Evolutionary conservation across 177 flowering plant species (phyloP).

Genomic region (Telopea speciosissima): DNA sequence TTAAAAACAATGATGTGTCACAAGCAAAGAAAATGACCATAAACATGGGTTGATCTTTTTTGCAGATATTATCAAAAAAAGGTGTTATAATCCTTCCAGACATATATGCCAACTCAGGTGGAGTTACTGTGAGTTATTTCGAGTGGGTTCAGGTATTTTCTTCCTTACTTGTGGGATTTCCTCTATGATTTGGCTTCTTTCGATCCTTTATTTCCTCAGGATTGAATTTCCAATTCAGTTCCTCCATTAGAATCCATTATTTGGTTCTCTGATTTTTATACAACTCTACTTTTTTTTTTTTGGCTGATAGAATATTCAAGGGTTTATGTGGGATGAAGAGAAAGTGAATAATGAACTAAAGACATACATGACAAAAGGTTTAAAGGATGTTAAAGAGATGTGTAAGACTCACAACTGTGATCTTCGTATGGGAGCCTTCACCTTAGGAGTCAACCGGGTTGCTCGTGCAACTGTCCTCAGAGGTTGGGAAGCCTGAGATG

Average conservation of each 20-base stretch:
- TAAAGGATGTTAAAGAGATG: slow-evolving; percentile 76
- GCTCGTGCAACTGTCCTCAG: slow-evolving; percentile 79
- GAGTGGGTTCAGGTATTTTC: slow-evolving; percentile 78
- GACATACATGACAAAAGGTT: slow-evolving; percentile 74
- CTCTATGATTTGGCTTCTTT: not conserved
- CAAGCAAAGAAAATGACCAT: not conserved
- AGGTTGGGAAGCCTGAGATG: slow-evolving; percentile 81
- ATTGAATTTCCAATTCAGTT: too few species aligned
- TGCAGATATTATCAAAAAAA: slow-evolving; percentile 77
- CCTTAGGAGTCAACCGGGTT: slow-evolving; percentile 88
- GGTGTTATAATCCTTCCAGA: slow-evolving; percentile 86
- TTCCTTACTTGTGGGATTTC: not conserved
- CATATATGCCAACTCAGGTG: slow-evolving; percentile 90
- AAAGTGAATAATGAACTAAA: slow-evolving; percentile 79
- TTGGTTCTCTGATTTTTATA: not conserved
- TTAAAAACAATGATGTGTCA: not conserved
- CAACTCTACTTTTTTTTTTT: too few species aligned
- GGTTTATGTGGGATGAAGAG: slow-evolving; percentile 95
- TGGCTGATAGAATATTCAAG: slow-evolving; percentile 78
- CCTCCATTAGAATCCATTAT: not conserved
- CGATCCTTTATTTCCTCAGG: too few species aligned
- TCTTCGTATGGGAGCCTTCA: slow-evolving; percentile 94
- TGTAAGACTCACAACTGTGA: slow-evolving; percentile 80
- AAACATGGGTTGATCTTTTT: not conserved
- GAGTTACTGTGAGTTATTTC: slow-evolving; percentile 94